phyloP scores from a whole-genome alignment of 1,284 basidiomycete genomes.

The Rhodofomes roseus region DNA sequence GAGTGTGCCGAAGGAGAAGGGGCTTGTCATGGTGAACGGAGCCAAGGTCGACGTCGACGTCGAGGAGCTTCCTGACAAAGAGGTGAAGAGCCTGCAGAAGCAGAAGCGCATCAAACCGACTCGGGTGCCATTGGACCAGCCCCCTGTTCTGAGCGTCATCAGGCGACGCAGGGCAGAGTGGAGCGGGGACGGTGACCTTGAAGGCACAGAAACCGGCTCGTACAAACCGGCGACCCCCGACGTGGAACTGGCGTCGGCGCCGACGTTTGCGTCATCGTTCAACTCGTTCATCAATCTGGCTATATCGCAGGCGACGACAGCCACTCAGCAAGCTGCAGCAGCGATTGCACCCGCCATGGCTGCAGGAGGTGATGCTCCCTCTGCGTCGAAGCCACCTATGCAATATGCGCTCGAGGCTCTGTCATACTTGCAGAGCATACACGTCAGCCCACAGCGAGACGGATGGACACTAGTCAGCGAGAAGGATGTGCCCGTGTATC shows the following conservation, averaged over 20 bases:
- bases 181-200: conserved; percentile 34
- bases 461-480: conserved; percentile 85
- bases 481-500: conserved; percentile 77
- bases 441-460: conserved; percentile 56
- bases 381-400: conserved; percentile 62
- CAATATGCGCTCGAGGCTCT: conserved; percentile 79
- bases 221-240: conserved; percentile 17
- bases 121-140: conserved; percentile 90
- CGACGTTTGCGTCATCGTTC: conserved; percentile 67
- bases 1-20: conserved; percentile 63
- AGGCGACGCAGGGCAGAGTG: conserved; percentile 66
- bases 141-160: conserved; percentile 74
- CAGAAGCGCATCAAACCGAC: conserved; percentile 86
- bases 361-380: conserved; percentile 40
- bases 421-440: conserved; percentile 73
- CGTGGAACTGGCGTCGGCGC: conserved; percentile 47
- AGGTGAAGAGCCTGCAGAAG: conserved; percentile 80
- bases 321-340: conserved; percentile 70
- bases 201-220: conserved; percentile 19
- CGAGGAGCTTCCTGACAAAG: conserved; percentile 87
- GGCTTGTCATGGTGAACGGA: conserved; percentile 88
- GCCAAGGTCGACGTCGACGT: conserved; percentile 83
- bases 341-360: conserved; percentile 58
- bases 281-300: conserved; percentile 71
- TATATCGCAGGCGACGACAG: conserved; percentile 66